These are phyloP conservation scores for Candida sp. DNA, from an alignment of 1,139 yeast genomes.

Conservation along the genomic window DNA sequence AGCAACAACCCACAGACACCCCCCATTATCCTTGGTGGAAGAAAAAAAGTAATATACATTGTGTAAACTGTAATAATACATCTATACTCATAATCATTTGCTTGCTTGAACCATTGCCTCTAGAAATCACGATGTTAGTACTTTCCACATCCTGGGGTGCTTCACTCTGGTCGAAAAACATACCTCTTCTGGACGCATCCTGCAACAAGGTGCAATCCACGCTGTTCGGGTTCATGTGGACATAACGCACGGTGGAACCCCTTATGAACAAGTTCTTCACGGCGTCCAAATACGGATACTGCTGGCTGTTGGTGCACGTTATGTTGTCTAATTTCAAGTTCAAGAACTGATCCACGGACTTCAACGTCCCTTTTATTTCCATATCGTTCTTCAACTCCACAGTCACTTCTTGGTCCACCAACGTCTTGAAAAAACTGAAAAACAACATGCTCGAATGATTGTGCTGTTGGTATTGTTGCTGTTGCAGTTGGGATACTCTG, in stretches of 20 bases:
- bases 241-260: constrained; percentile 97
- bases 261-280: constrained; percentile 92
- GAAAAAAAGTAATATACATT: constrained; percentile 5
- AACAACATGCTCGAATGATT: constrained; percentile 62
- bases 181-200: constrained; percentile 95
- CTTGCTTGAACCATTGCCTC: constrained; percentile 66
- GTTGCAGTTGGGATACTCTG: too few species aligned
- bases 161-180: constrained; percentile 28
- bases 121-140: constrained; percentile 37
- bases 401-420: constrained; percentile 91
- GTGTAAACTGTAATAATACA: constrained; percentile 10
- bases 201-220: constrained; percentile 95
- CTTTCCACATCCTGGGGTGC: background rate
- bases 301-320: constrained; percentile 69
- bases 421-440: constrained; percentile 92
- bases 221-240: constrained; percentile 83
- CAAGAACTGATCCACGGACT: constrained; percentile 94
- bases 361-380: constrained; percentile 86
- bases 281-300: constrained; percentile 87
- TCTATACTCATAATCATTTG: constrained; percentile 7
- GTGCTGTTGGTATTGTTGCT: too few species aligned
- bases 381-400: constrained; percentile 89
- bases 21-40: background rate
- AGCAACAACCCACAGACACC: background rate
- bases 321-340: constrained; percentile 92